Conservation (phyloP, 1,284 basidiomycete genomes). For the Hemileia vastatrix region DNA sequence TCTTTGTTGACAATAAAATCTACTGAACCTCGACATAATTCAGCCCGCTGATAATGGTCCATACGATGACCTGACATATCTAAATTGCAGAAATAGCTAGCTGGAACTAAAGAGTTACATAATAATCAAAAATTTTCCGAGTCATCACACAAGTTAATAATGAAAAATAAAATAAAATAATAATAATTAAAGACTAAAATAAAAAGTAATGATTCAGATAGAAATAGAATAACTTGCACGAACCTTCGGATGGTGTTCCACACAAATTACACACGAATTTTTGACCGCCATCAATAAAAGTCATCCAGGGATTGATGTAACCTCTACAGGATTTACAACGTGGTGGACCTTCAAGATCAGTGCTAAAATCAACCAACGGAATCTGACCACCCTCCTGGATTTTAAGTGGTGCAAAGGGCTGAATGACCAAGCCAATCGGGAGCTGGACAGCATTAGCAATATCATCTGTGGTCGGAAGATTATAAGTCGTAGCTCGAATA, state of each 20-base stretch:
- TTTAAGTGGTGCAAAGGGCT: constrained; percentile 78
- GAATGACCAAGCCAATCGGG: constrained; percentile 73
- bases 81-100: constrained; percentile 77
- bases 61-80: constrained; percentile 69
- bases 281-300: constrained; percentile 72
- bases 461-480: constrained; percentile 67
- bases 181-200: constrained; percentile 2
- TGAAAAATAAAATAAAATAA: background rate
- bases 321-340: constrained; percentile 77
- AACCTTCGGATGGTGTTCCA: constrained; percentile 67
- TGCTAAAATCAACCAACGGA: constrained; percentile 58
- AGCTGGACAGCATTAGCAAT: constrained; percentile 72
- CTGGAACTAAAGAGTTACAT: constrained; percentile 56
- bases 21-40: constrained; percentile 80
- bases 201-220: background rate
- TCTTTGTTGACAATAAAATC: constrained; percentile 77
- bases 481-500: constrained; percentile 59
- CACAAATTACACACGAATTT: constrained; percentile 93
- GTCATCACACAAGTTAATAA: constrained; percentile 4
- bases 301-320: constrained; percentile 92
- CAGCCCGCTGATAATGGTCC: constrained; percentile 72
- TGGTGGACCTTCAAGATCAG: constrained; percentile 60
- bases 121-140: no score
- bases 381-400: constrained; percentile 59
- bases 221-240: constrained; percentile 26